Evolutionary conservation across 805 yeast genomes (phyloP).

Genomic region (Kazachstania taianensis): DNA sequence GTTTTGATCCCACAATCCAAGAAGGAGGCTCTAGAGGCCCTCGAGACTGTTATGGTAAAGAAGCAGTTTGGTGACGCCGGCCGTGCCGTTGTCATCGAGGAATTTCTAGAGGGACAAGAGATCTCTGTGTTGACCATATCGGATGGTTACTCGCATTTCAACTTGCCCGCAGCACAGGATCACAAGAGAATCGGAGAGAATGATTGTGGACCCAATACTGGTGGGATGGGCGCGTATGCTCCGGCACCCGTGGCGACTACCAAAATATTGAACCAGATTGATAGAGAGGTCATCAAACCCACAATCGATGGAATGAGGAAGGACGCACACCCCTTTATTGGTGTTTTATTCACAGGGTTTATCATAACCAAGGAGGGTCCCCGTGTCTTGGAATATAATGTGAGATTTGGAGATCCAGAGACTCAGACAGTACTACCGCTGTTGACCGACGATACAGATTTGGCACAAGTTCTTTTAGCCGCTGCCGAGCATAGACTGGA

Average conservation of each 20-base stretch:
- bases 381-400: constrained; percentile 91
- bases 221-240: constrained; percentile 99
- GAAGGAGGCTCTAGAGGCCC: constrained; percentile 76
- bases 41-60: constrained; percentile 81
- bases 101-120: constrained; percentile 93
- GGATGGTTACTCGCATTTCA: constrained; percentile 86
- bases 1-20: constrained; percentile 81
- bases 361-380: constrained; percentile 87
- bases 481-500: constrained; percentile 92
- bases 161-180: constrained; percentile 96
- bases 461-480: constrained; percentile 86
- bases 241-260: constrained; percentile 95
- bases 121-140: constrained; percentile 82
- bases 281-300: constrained; percentile 71
- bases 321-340: constrained; percentile 92
- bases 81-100: constrained; percentile 90
- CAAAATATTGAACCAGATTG: constrained; percentile 55
- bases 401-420: constrained; percentile 98
- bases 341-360: constrained; percentile 89
- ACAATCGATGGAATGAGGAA: constrained; percentile 93
- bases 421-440: constrained; percentile 93
- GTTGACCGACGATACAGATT: constrained; percentile 72
- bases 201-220: constrained; percentile 91
- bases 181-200: constrained; percentile 93
- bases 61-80: constrained; percentile 90